Base-by-base conservation (phyloP, 2,329 filamentous ascomycete species). In the Aspergillus floridensis region DNA sequence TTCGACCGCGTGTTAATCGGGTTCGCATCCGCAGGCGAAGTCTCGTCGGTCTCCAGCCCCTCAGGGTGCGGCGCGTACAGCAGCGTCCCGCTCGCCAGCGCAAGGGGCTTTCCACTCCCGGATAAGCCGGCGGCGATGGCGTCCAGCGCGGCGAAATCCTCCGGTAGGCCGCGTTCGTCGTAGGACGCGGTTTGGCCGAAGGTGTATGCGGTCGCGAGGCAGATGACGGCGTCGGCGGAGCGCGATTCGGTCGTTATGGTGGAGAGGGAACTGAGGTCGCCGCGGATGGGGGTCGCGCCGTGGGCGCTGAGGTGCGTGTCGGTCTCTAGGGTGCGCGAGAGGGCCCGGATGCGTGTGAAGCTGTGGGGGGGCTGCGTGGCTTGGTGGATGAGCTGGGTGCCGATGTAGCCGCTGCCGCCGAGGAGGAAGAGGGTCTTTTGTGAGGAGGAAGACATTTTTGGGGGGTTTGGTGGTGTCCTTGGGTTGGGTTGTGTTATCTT, bases 391-490 rank as follows among this genome's bases (percentile, higher is more conserved):
- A 80, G 70, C 6, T 72, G 69, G 21, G 67, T 64, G 63, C 79
- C 79, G 57, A 81, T 70, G 59, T 76, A 80, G 64, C 79, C 79
- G 6, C 77, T 74, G 5, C 77, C 72, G 46, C 79, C 79, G 6
- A 79, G 81, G 50, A 80, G 70, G 63, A 78, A 79, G 59, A 77
- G 38, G 16, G 38, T 44, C 19, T 44, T 44, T n/a, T 19, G 11
- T n/a, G 14, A 5, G n/a, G 38, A 5, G 16, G 12, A 21, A 3
- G 38, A 19, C 16, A 19, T 44, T 19, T 7, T 26, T 8, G 26
- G 26, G 6, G 26, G 26, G 5, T 22, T 53, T 47, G n/a, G 26
- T 47, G n/a, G 22, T 24, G 14, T 26, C n/a, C 11, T n/a, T 26
- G 31, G 31, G 7, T 32, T 32, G 31, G 31, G 31, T 8, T 22